Percentiles rank a stretch among this genome's conserved stretches.
Conservation (phyloP, 129 eudicot genomes). For the Kitagawia praeruptora region DNA sequence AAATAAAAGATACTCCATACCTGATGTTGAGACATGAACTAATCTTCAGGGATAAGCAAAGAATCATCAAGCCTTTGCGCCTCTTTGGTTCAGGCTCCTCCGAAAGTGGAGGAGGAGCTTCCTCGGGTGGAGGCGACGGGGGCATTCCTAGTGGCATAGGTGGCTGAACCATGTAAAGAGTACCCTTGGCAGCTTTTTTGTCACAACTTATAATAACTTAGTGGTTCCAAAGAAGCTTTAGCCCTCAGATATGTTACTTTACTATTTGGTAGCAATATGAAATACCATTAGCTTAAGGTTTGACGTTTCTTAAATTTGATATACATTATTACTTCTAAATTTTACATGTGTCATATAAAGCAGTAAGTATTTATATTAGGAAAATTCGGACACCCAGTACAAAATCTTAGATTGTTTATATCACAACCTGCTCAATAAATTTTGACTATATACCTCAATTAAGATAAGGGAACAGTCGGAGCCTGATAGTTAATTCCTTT, state of each 20-base stretch:
- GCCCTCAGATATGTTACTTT: neutral
- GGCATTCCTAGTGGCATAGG: conserved; percentile 80
- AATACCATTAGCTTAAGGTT: neutral
- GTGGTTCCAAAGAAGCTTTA: neutral
- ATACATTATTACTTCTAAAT: neutral
- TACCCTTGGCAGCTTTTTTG: neutral
- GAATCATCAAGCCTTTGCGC: conserved; percentile 80
- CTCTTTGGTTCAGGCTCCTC: conserved; percentile 94
- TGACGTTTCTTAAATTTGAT: neutral
- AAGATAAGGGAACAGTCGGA: too few relatives aligned
- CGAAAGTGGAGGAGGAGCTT: conserved; percentile 89
- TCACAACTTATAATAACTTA: neutral
- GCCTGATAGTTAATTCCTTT: too few relatives aligned
- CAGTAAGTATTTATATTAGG: neutral
- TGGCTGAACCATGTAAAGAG: conserved; percentile 37
- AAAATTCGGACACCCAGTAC: neutral
- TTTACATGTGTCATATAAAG: neutral
- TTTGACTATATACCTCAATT: neutral
- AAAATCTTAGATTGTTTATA: neutral
- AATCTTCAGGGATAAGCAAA: conserved; percentile 79
- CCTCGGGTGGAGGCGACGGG: conserved; percentile 84
- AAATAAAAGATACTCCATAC: conserved; percentile 22
- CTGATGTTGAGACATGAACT: conserved; percentile 76
- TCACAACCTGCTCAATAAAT: neutral
- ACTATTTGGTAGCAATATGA: neutral